Evolutionary conservation across 768 basidiomycete genomes (phyloP).

Genomic region (Xerocomellus amylosporus): DNA sequence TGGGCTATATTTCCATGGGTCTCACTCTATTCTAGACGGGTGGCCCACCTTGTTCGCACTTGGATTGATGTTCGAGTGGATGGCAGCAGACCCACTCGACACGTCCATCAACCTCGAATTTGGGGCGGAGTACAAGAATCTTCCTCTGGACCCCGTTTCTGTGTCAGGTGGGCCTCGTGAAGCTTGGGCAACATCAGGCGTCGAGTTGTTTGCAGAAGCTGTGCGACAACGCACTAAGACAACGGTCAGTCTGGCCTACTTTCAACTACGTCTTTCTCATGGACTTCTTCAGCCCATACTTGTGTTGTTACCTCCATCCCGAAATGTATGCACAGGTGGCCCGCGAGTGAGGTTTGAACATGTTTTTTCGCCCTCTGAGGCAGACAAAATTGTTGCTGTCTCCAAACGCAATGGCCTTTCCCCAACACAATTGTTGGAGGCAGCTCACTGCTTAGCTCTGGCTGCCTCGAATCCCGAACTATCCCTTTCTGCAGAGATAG

Average conservation of each 20-base stretch:
- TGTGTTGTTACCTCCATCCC: background rate
- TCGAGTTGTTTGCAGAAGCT: conserved; percentile 3
- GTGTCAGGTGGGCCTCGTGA: conserved; percentile 15
- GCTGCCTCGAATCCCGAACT: conserved; percentile 7
- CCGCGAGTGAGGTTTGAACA: conserved; percentile 2
- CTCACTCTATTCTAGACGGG: conserved; percentile 15
- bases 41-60: conserved; percentile 16
- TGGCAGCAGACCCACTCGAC: conserved; percentile 2
- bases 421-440: conserved; percentile 11
- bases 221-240: background rate
- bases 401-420: conserved; percentile 1
- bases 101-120: background rate
- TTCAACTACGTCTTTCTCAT: background rate
- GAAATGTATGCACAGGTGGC: background rate
- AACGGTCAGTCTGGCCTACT: background rate
- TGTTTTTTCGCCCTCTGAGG: background rate
- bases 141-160: conserved; percentile 13
- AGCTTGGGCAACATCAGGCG: conserved; percentile 6
- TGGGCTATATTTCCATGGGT: conserved; percentile 14
- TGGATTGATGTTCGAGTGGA: conserved; percentile 15
- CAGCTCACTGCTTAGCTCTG: conserved; percentile 13
- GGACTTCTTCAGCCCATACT: background rate
- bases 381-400: conserved; percentile 2
- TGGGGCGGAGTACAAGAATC: conserved; percentile 13
- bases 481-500: background rate